Evolutionary conservation across 768 basidiomycete genomes (phyloP).

Genomic region (Boletus sp.): DNA sequence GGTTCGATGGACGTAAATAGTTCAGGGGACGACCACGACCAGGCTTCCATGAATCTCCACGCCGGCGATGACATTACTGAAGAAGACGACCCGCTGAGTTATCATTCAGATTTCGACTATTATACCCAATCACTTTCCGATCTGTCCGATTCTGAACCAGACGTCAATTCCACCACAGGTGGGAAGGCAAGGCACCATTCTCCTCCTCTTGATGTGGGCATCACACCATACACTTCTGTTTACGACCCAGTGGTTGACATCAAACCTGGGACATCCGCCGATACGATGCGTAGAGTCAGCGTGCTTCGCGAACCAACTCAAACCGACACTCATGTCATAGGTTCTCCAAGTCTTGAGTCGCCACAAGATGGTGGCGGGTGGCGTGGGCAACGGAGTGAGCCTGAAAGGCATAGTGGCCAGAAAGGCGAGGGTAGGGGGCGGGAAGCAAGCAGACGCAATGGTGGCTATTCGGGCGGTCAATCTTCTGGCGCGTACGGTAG

Average conservation of each 20-base stretch:
- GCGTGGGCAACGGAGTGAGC: slow-evolving; percentile 13
- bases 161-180: slow-evolving; percentile 8
- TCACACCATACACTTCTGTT: slow-evolving; percentile 22
- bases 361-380: slow-evolving; percentile 20
- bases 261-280: slow-evolving; percentile 46
- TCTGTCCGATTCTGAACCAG: slow-evolving; percentile 29
- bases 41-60: neutral
- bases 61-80: slow-evolving; percentile 10
- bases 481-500: slow-evolving; percentile 23
- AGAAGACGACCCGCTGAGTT: slow-evolving; percentile 32
- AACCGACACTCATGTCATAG: neutral
- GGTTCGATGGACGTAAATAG: slow-evolving; percentile 17
- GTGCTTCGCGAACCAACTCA: neutral
- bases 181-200: slow-evolving; percentile 3
- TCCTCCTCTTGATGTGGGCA: slow-evolving; percentile 9
- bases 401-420: slow-evolving; percentile 16
- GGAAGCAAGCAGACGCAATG: slow-evolving; percentile 11
- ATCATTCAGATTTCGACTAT: slow-evolving; percentile 37
- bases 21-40: slow-evolving; percentile 13
- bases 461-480: slow-evolving; percentile 18
- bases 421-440: slow-evolving; percentile 9
- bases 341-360: slow-evolving; percentile 2
- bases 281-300: slow-evolving; percentile 22
- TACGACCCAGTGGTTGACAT: slow-evolving; percentile 27
- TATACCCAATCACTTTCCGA: slow-evolving; percentile 33